These are phyloP conservation scores for Spinacia oleracea DNA, from an alignment of 179 eudicot species.

Conservation along the genomic window DNA sequence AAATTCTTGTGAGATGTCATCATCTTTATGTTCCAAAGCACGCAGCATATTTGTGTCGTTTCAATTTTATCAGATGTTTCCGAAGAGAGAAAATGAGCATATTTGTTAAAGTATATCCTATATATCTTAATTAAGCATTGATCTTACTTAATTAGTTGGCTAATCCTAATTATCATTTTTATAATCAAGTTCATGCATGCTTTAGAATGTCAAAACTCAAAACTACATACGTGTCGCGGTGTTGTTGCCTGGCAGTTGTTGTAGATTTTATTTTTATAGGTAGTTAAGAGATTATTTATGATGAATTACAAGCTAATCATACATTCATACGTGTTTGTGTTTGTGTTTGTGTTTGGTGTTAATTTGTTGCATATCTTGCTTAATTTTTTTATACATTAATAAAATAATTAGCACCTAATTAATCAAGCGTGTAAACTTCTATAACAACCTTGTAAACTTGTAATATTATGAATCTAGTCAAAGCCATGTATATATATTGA, in stretches of 20 bases:
- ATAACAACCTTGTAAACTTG: neutral
- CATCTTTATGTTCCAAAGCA: too few relatives aligned
- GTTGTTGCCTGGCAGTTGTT: conserved; percentile 33
- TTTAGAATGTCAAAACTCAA: conserved; percentile 9
- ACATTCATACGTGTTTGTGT: neutral
- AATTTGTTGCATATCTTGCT: neutral
- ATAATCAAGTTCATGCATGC: conserved; percentile 17
- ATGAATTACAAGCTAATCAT: neutral
- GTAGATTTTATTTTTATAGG: neutral
- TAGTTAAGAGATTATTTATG: neutral
- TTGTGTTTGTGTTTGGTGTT: too few relatives aligned
- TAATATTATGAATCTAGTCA: neutral
- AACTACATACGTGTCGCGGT: conserved; percentile 25
- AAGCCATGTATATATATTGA: neutral
- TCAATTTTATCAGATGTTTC: too few relatives aligned
- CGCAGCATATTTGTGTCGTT: neutral
- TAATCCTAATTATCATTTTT: conserved; percentile 15
- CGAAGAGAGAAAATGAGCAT: too few relatives aligned
- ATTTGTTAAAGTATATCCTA: neutral
- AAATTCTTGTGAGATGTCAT: too few relatives aligned
- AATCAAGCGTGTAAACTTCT: neutral
- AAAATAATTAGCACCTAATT: neutral
- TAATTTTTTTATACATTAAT: neutral
- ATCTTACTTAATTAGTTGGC: conserved; percentile 25
- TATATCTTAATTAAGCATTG: conserved; percentile 5